These are phyloP conservation scores for Rhizoctonia solani DNA, from an alignment of 1,284 basidiomycete genomes.

Conservation along the genomic window DNA sequence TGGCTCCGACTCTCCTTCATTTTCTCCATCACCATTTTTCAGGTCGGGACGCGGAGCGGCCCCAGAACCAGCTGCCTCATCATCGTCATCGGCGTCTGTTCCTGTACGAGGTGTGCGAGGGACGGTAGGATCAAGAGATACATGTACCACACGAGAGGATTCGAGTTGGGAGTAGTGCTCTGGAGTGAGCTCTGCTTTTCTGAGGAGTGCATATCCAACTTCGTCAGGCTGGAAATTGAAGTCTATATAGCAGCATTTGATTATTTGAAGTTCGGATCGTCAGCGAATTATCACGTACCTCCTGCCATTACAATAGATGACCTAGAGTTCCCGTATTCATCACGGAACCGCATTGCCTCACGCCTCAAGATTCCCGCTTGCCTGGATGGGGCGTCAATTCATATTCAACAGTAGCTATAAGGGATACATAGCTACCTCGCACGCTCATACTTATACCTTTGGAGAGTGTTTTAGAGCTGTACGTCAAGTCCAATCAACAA, in stretches of 20 bases:
- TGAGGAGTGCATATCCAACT: conserved; percentile 81
- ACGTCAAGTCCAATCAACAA: background rate
- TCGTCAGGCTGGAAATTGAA: conserved; percentile 92
- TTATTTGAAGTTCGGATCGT: background rate
- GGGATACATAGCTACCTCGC: too few species aligned
- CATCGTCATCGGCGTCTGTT: conserved; percentile 49
- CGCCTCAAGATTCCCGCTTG: conserved; percentile 58
- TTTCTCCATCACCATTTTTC: conserved; percentile 39
- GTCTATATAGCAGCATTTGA: conserved; percentile 56
- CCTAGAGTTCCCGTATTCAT: background rate
- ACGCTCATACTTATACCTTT: conserved; percentile 85
- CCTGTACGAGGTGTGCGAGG: conserved; percentile 36
- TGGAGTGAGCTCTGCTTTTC: conserved; percentile 59
- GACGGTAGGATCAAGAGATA: conserved; percentile 69
- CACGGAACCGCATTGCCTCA: conserved; percentile 28
- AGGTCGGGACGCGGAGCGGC: conserved; percentile 42
- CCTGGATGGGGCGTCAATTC: conserved; percentile 47
- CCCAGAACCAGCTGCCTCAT: conserved; percentile 44
- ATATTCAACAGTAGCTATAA: too few species aligned
- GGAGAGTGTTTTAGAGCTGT: conserved; percentile 23
- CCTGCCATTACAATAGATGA: conserved; percentile 37
- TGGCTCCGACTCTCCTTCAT: conserved; percentile 64
- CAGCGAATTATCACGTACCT: conserved; percentile 21
- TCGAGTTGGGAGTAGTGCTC: conserved; percentile 60
- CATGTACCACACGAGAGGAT: conserved; percentile 79